Base-by-base conservation (phyloP, 352 stramenopile genomes). In the Elongisporangium anandrum region DNA sequence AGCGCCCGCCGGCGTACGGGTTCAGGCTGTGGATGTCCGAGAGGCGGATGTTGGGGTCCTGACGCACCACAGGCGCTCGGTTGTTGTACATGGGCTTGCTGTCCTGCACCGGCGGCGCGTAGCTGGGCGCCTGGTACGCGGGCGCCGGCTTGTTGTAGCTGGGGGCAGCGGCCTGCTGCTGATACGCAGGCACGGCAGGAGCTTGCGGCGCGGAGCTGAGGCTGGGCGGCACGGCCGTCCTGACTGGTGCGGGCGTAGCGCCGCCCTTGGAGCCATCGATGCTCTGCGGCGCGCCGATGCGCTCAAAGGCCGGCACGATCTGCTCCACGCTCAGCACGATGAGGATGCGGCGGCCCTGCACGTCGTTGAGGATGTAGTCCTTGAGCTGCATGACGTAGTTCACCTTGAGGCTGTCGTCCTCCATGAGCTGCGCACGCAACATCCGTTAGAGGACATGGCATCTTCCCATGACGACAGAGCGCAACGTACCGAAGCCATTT, bases 11-110 rank as follows among this genome's bases (percentile, higher is more conserved):
- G 0, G 84, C 81, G 72, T 99, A 99, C 64, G 97, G 96, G 73
- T 99, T 99, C 54, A 99, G 72, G 61, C 83, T 94, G 47, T 86
- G 75, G 55, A 95, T 95, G 60, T 93, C 83, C 38, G 84, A 88
- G 9, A 95, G 54, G 13, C 87, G 85, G 48, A 92, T 73, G 57
- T 92, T 90, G 20, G 81, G 83, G 57, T 94, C 87, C 57, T 94
- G 81, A 9, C 87, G 87, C 50, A 90, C 81, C 8, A 95, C 85
- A 0, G 87, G 85, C 0, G 77, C 87, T n/a, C 82, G 79, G 61
- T 93, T 92, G 65, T 86, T 83, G 10, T 77, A 45, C 8, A 72
- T 70, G 26, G 57, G 24, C 12, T 61, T 57, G 13, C 64, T 59
- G 7, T 59, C 50, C 53, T 77, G 73, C 20, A 38, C 20, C 17